Base-by-base conservation (phyloP, 495 filamentous ascomycete genomes). In the Penicillium samsonianum region DNA sequence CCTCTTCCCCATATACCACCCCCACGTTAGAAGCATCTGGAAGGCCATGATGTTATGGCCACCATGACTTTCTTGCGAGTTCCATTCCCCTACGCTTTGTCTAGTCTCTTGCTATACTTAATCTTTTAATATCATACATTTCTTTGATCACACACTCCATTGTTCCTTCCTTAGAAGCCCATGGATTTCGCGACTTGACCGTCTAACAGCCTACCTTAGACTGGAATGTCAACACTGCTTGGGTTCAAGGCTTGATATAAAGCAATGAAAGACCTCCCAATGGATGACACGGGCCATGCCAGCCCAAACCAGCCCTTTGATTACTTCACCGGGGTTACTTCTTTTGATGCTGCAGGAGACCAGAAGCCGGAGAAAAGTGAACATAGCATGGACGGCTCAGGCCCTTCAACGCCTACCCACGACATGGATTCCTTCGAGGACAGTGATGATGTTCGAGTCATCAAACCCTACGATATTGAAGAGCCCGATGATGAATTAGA, bases 401-500 rank as follows among this genome's bases (percentile, higher is more conserved):
- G 48, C 3, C 59, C 67, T 8, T 54, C 59, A 4, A 65, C 59
- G 10, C 67, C 67, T 38, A 25, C 19, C 2, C 47, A 53, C 4
- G 41, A 56, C 3, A 5, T 30, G 1, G 26, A 64, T 10, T 35
- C 56, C 2, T 16, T 50, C 5, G 54, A 51, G 1, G 48, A 60
- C 14, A 49, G 54, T 30, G 35, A 60, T n/a, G 23, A 57, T 12
- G 40, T 53, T 1, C 47, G 67, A 31, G 58, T 70, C 19, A 61
- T 76, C 19, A 61, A 58, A n/a, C 77, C 77, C 31, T 78, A 78
- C 62, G 75, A 63, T 16, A 69, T 78, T 22, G 77, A 79, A 51
- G 77, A 79, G 50, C 77, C 77, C 1, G 73, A 72, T 6, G 73
- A 79, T 26, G 72, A 77, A 3, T 45, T 50, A 0, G 53, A 51